Base-by-base conservation (phyloP, 352 stramenopile genomes). In the Pythium scleroteichum region DNA sequence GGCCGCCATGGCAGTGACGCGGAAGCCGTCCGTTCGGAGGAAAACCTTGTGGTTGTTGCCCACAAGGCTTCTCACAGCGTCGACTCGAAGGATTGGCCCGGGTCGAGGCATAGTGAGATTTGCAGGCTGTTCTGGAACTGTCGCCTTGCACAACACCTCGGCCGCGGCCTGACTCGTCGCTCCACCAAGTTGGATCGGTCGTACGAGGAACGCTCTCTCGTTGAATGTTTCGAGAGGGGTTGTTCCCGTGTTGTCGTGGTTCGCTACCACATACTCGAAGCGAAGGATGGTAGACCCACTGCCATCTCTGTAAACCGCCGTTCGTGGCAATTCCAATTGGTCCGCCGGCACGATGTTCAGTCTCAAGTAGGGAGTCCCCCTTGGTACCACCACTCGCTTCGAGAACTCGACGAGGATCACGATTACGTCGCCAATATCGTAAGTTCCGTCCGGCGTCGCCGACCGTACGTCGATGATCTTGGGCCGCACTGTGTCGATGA, bases 1-100 rank as follows among this genome's bases (percentile, higher is more conserved):
- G 0, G 78, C 61, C 0, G 59, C 38, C 2, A 94, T 24, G 0
- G 51, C 40, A 22, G 67, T 44, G 1, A 92, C 59, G 1, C 74
- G 72, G 19, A 89, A 68, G 1, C 78, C 75, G 32, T 90, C 80
- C 0, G 83, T 93, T 17, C 83, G 72, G 8, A 91, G 58, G 35
- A 79, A 90, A 23, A 93, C 76, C 32, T 81, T 84, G 1, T 68
- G 60, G 39, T 70, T 79, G 42, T 82, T 87, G 5, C 76, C 81
- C 24, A 85, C 76, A 4, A 93, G 71, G 62, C 82, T 91, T 1
- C 62, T 62, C 12, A 79, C 72, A 0, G 79, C 75, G 60, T 88
- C 76, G 13, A 70, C 75, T 8, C 72, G 74, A 0, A 86, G 67
- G 8, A 72, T 62, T 16, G 71, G 55, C 0, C 76, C 81, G 6